These are phyloP conservation scores for Hypholoma fasciculare DNA, from an alignment of 768 basidiomycete species.

Conservation along the genomic window DNA sequence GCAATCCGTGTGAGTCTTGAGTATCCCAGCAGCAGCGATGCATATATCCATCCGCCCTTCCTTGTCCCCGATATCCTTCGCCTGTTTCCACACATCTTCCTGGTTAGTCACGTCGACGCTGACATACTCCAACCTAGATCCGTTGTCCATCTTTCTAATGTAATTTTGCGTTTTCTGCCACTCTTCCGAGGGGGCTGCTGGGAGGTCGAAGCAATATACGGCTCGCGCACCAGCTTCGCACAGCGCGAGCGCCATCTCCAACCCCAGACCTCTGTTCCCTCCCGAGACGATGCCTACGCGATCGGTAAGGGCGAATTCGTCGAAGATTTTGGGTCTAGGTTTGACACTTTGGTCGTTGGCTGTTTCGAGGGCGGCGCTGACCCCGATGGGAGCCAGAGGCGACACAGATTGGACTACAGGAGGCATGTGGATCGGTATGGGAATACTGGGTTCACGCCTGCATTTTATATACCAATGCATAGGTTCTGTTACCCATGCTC, in stretches of 20 bases:
- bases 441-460: background rate
- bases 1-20: constrained; percentile 60
- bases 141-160: constrained; percentile 43
- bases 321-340: constrained; percentile 52
- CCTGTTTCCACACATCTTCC: constrained; percentile 53
- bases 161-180: constrained; percentile 56
- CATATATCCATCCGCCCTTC: constrained; percentile 77
- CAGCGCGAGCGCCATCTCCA: constrained; percentile 81
- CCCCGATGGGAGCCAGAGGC: constrained; percentile 61
- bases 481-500: no score
- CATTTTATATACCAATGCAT: constrained; percentile 3
- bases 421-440: constrained; percentile 3
- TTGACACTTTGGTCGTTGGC: constrained; percentile 32
- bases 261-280: constrained; percentile 69
- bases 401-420: constrained; percentile 42
- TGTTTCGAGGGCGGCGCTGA: constrained; percentile 54
- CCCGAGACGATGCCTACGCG: constrained; percentile 66
- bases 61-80: constrained; percentile 57
- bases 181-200: constrained; percentile 53
- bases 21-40: constrained; percentile 76
- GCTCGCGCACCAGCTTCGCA: constrained; percentile 71
- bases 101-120: constrained; percentile 68
- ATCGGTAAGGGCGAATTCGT: constrained; percentile 57
- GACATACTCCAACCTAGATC: constrained; percentile 56
- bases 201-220: constrained; percentile 71